Base-by-base conservation (phyloP, 805 yeast species). In the Hanseniaspora hatyaiensis region DNA sequence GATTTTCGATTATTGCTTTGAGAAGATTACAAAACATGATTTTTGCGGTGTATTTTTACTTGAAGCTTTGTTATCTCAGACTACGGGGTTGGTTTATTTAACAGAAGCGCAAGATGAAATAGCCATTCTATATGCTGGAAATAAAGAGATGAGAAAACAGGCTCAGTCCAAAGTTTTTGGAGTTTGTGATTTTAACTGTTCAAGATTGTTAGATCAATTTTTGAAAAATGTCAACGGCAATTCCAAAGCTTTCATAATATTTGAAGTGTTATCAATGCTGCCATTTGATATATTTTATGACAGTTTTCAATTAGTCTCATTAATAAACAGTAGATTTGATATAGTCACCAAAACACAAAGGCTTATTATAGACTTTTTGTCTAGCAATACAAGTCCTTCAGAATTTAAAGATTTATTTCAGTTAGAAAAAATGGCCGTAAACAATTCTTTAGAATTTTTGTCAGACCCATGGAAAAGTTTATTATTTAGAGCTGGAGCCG, bases 31-130 rank as follows among this genome's bases (percentile, higher is more conserved):
- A 53, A 58, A 63, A 4, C 74, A 74, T 2, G 82, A 79, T 39
- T 69, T 73, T 1, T 70, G 78, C 19, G 80, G 80, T 6, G 62
- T 83, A 3, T 67, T 80, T 15, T 69, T 89, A 13, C 62, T 88
- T 34, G 74, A 74, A 51, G 89, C 85, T 50, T 65, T 45, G 15
- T 23, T 45, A 3, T 15, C 31, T 13, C 33, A 32, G 8, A 23
- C 49, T 6, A 30, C 49, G 1, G 20, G 20, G 13, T 34, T 31
- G 12, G 12, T 45, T 5, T 45, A 45, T 15, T 23, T 45, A 23
- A 34, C 34, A 16, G 41, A 45, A 23, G 36, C 40, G 2, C 42
- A 45, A 38, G 33, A 30, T 20, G 31, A 36, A 8, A 8, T 45
- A 9, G 49, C 49, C 12, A 24, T 45, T 12, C 12, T 45, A 29